Conservation (phyloP, 768 basidiomycete genomes). For the Boletus rex-veris region DNA sequence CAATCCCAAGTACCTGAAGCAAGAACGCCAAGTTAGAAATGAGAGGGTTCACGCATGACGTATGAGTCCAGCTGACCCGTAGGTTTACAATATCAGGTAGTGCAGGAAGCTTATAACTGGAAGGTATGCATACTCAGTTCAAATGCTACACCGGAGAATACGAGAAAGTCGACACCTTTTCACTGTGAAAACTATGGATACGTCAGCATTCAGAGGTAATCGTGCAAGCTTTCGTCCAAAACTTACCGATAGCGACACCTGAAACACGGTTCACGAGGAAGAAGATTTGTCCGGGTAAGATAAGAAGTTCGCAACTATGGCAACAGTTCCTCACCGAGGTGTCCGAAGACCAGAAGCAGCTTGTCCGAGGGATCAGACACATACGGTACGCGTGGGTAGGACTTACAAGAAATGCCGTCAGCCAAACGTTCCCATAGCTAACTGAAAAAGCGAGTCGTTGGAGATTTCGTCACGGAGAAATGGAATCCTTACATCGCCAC, state of each 20-base stretch:
- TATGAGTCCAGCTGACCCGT: constrained; percentile 35
- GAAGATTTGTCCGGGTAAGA: neutral
- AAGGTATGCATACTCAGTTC: neutral
- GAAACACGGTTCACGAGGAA: neutral
- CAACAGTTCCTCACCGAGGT: constrained; percentile 41
- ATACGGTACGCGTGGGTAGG: neutral
- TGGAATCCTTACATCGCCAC: constrained; percentile 50
- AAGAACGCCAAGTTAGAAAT: neutral
- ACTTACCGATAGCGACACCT: constrained; percentile 42
- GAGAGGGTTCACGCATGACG: neutral
- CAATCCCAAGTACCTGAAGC: constrained; percentile 42
- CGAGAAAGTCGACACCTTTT: constrained; percentile 35
- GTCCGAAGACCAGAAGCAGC: constrained; percentile 46
- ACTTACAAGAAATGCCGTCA: constrained; percentile 48
- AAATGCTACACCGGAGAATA: neutral
- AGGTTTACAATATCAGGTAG: constrained; percentile 42
- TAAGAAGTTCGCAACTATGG: neutral
- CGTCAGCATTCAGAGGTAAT: neutral
- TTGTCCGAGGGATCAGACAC: constrained; percentile 20
- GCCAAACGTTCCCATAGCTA: constrained; percentile 47
- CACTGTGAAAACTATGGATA: constrained; percentile 40
- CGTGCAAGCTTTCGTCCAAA: neutral
- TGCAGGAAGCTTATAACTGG: constrained; percentile 40
- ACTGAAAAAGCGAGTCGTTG: constrained; percentile 34
- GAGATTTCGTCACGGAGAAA: neutral